Percentiles rank a stretch among this genome's conserved stretches.
These are phyloP conservation scores for Annulohypoxylon maeteangense DNA, from an alignment of 495 filamentous ascomycete species.

Conservation along the genomic window DNA sequence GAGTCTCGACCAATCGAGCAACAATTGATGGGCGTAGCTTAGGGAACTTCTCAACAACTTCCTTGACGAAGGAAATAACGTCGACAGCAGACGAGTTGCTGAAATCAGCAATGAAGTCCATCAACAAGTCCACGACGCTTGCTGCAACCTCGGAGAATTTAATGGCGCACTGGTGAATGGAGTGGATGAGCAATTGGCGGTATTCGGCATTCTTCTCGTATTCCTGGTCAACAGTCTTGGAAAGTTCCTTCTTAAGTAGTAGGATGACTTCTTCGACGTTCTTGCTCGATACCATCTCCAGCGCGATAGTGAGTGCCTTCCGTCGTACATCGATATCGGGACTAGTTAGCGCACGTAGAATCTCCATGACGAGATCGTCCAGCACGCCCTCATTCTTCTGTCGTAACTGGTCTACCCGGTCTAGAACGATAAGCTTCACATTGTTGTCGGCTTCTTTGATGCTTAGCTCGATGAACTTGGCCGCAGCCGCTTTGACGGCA, in stretches of 20 bases:
- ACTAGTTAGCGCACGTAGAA: conserved; percentile 93
- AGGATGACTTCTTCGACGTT: conserved; percentile 98
- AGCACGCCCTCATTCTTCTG: conserved; percentile 92
- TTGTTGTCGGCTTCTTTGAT: conserved; percentile 99
- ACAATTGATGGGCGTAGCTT: conserved; percentile 87
- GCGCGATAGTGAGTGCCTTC: conserved; percentile 88
- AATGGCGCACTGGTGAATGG: conserved; percentile 97
- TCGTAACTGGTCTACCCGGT: conserved; percentile 90
- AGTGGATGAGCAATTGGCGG: conserved; percentile 92
- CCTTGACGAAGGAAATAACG: conserved; percentile 98
- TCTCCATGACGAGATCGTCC: conserved; percentile 98
- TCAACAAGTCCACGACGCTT: conserved; percentile 95
- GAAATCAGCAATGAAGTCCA: conserved; percentile 99
- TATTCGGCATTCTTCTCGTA: conserved; percentile 99
- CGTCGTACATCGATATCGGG: conserved; percentile 95
- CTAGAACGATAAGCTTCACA: conserved; percentile 96
- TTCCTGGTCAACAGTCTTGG: conserved; percentile 97
- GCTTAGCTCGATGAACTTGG: conserved; percentile 94
- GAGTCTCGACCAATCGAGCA: conserved; percentile 85
- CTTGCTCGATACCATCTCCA: conserved; percentile 99
- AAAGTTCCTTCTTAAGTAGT: conserved; percentile 95
- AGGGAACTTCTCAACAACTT: conserved; percentile 98
- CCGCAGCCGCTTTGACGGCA: conserved; percentile 94
- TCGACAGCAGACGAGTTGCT: conserved; percentile 97
- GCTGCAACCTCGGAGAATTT: conserved; percentile 98